Conservation (phyloP, 2,329 filamentous ascomycete genomes). For the Fusarium brevicatenulatum region DNA sequence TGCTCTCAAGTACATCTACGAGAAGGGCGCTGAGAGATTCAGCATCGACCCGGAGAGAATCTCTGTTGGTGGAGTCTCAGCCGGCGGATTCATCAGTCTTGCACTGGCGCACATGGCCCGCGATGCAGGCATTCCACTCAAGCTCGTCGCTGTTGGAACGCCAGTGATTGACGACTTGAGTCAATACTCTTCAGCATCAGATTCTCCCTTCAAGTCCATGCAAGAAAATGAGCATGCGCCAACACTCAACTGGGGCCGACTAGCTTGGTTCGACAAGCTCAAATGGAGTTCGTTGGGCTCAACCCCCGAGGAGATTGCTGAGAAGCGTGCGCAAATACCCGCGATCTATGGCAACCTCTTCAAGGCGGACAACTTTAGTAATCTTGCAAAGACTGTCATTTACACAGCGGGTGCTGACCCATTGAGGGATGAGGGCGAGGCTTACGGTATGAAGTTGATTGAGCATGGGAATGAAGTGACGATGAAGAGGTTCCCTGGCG, state of each 20-base stretch:
- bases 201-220: not conserved
- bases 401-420: conserved; percentile 3
- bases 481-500: conserved; percentile 56
- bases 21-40: conserved; percentile 7
- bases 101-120: conserved; percentile 5
- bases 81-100: conserved; percentile 10
- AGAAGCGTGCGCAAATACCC: not conserved
- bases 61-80: conserved; percentile 1
- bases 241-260: conserved; percentile 6
- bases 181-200: conserved; percentile 4
- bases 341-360: not conserved
- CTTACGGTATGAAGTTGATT: conserved; percentile 55
- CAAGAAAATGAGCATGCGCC: conserved; percentile 15
- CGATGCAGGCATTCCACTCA: not conserved
- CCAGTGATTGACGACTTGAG: conserved; percentile 8
- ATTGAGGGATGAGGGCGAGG: conserved; percentile 60
- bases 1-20: conserved; percentile 3
- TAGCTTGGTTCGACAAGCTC: conserved; percentile 12
- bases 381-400: conserved; percentile 1
- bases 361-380: not conserved
- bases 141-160: conserved; percentile 9
- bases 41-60: not conserved
- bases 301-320: not conserved
- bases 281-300: conserved; percentile 10
- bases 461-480: conserved; percentile 58